These are phyloP conservation scores for Collariella sp. DNA, from an alignment of 495 filamentous ascomycete species.

Conservation along the genomic window DNA sequence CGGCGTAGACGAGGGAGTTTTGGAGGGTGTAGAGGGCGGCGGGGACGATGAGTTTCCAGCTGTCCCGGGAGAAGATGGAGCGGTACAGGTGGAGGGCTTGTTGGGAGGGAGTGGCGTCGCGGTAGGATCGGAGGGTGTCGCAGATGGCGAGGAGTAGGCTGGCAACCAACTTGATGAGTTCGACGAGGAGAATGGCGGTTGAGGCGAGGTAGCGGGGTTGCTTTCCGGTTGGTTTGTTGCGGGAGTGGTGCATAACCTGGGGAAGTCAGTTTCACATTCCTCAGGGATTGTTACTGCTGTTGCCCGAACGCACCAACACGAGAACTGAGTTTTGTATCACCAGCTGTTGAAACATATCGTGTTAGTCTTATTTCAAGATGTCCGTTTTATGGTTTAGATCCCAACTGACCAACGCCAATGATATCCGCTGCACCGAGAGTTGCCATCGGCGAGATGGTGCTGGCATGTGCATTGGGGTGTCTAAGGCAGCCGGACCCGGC, in stretches of 20 bases:
- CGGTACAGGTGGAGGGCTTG: slow-evolving; percentile 47
- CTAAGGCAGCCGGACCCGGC: slow-evolving; percentile 4
- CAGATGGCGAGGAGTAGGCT: slow-evolving; percentile 45
- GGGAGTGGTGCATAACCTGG: slow-evolving; percentile 60
- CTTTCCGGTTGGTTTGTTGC: slow-evolving; percentile 53
- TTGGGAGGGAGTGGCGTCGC: slow-evolving; percentile 48
- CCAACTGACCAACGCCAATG: slow-evolving; percentile 11
- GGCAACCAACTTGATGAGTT: slow-evolving; percentile 59
- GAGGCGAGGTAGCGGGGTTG: slow-evolving; percentile 62
- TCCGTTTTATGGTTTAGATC: no score
- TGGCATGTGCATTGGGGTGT: background rate
- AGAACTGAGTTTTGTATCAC: slow-evolving; percentile 49
- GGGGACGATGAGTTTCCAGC: slow-evolving; percentile 67
- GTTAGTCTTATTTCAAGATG: no score
- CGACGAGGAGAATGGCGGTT: slow-evolving; percentile 66
- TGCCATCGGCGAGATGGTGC: slow-evolving; percentile 4
- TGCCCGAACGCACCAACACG: slow-evolving; percentile 37
- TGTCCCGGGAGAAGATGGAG: slow-evolving; percentile 58
- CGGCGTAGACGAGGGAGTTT: slow-evolving; percentile 63
- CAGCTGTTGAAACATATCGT: slow-evolving; percentile 31
- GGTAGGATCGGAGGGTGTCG: slow-evolving; percentile 43
- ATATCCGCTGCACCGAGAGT: slow-evolving; percentile 9
- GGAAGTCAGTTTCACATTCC: background rate
- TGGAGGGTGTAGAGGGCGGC: slow-evolving; percentile 61
- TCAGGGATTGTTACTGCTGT: background rate